Evolutionary conservation across 805 yeast genomes (phyloP).

Genomic region (Candida germanica): DNA sequence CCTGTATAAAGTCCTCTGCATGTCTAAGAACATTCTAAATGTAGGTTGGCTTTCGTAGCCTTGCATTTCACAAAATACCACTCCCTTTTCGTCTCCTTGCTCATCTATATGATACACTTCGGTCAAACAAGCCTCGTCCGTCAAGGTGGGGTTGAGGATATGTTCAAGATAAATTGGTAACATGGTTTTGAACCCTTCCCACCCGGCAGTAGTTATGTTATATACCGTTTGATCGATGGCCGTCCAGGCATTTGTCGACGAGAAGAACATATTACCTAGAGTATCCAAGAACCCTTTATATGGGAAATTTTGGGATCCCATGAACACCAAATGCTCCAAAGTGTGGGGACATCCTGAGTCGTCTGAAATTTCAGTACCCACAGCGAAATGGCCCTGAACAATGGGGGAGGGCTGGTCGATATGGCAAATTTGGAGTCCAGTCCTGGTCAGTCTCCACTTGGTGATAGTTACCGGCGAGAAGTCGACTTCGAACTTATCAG

Average conservation of each 20-base stretch:
- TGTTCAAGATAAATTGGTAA: conserved; percentile 92
- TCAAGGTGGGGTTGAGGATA: conserved; percentile 74
- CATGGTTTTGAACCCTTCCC: conserved; percentile 85
- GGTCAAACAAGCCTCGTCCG: conserved; percentile 87
- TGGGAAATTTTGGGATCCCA: conserved; percentile 89
- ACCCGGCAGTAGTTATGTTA: conserved; percentile 88
- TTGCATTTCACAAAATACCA: conserved; percentile 96
- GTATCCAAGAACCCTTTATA: conserved; percentile 89
- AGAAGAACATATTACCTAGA: conserved; percentile 77
- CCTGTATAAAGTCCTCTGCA: conserved; percentile 55
- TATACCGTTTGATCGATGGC: conserved; percentile 94
- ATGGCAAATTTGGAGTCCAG: conserved; percentile 79
- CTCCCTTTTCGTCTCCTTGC: conserved; percentile 88
- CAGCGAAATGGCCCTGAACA: conserved; percentile 92
- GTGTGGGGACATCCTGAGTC: conserved; percentile 96
- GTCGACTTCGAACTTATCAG: conserved; percentile 54
- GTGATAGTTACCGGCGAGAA: conserved; percentile 69
- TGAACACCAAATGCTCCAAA: conserved; percentile 86
- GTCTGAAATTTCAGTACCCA: conserved; percentile 85
- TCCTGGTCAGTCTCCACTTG: conserved; percentile 74
- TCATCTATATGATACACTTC: conserved; percentile 96
- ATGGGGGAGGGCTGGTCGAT: conserved; percentile 80
- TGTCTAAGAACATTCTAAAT: conserved; percentile 58
- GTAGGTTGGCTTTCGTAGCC: conserved; percentile 80
- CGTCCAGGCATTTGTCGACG: conserved; percentile 96